Conservation (phyloP, 345 rosid genomes). For the Kandelia obovata region DNA sequence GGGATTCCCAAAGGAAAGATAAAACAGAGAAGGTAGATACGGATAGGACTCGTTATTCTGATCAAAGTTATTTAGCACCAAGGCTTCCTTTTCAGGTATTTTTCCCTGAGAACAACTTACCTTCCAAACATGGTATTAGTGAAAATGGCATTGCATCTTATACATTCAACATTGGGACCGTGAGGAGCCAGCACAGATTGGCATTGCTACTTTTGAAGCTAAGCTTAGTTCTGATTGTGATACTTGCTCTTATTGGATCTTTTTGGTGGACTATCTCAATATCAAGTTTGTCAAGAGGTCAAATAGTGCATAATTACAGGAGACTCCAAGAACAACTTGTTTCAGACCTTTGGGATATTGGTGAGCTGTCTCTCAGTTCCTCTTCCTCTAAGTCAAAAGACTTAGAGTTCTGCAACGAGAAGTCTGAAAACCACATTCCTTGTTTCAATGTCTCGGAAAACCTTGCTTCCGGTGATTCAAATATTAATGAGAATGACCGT, state of each 20-base stretch:
- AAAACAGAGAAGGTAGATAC: constrained; percentile 64
- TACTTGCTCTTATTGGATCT: constrained; percentile 69
- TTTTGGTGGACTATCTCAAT: constrained; percentile 92
- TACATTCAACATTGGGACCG: constrained; percentile 38
- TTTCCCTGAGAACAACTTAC: constrained; percentile 43
- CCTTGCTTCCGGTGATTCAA: constrained; percentile 49
- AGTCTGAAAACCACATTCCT: constrained; percentile 73
- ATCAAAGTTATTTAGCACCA: constrained; percentile 37
- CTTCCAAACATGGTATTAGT: constrained; percentile 50
- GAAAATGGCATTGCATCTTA: constrained; percentile 68
- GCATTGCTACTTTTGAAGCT: constrained; percentile 57
- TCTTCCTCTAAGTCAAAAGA: constrained; percentile 71
- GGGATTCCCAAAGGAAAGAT: constrained; percentile 80
- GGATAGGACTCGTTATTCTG: constrained; percentile 52
- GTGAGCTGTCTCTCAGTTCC: constrained; percentile 78
- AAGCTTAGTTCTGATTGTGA: constrained; percentile 67
- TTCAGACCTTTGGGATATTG: constrained; percentile 85
- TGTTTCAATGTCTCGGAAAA: constrained; percentile 74
- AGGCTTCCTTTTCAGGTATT: constrained; percentile 59
- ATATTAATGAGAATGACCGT: constrained; percentile 61
- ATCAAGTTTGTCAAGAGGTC: constrained; percentile 67
- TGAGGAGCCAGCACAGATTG: constrained; percentile 61
- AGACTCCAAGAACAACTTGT: constrained; percentile 84
- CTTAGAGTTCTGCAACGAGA: constrained; percentile 63
- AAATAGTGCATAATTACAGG: constrained; percentile 69